Conservation (phyloP, 192 early-diverging fungal genomes). For the Coemansia sp. region DNA sequence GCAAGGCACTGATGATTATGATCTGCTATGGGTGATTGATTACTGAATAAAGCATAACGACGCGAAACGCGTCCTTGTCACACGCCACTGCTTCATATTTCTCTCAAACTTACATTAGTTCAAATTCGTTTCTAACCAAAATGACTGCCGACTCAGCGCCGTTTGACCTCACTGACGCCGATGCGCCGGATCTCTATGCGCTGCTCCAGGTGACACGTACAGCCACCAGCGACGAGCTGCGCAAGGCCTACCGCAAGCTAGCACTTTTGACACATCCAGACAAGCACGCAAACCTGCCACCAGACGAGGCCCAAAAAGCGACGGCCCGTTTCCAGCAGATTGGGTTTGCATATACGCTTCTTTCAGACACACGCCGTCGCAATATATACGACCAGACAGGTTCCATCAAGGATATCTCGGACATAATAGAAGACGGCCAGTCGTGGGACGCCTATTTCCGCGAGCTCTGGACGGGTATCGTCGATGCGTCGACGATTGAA, state of each 20-base stretch:
- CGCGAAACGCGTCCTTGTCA: neutral
- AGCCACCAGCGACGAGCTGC: constrained; percentile 80
- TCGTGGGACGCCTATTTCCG: constrained; percentile 84
- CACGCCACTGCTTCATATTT: neutral
- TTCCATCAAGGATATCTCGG: constrained; percentile 47
- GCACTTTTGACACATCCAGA: constrained; percentile 92
- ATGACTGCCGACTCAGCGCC: constrained; percentile 26
- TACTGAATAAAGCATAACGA: neutral
- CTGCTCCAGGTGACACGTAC: constrained; percentile 65
- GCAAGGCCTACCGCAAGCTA: constrained; percentile 85
- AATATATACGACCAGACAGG: constrained; percentile 77
- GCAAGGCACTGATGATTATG: too few species aligned
- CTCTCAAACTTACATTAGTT: neutral
- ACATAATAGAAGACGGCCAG: constrained; percentile 55
- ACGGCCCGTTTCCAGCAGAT: constrained; percentile 74
- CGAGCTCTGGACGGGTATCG: constrained; percentile 69
- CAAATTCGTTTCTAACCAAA: neutral
- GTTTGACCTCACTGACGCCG: constrained; percentile 26
- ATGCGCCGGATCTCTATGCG: constrained; percentile 76
- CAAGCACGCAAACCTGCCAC: constrained; percentile 64
- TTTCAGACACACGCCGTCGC: constrained; percentile 65
- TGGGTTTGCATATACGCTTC: constrained; percentile 69
- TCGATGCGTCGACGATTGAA: constrained; percentile 70
- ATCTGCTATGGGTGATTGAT: neutral
- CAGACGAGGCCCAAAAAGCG: constrained; percentile 18